Conservation (phyloP, 2,329 filamentous ascomycete species). For the Nemania sp. region DNA sequence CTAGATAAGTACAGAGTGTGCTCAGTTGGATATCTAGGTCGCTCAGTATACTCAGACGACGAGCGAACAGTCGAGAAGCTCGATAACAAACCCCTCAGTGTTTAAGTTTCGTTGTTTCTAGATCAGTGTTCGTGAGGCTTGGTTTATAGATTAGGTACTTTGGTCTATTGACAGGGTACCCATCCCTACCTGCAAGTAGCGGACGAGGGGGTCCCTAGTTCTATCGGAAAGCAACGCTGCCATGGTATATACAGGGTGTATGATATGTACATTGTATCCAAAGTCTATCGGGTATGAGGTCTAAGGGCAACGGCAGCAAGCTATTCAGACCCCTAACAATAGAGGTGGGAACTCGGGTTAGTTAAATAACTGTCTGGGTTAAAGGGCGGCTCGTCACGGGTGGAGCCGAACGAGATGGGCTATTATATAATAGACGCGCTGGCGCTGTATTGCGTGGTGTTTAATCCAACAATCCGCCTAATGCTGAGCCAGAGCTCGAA, state of each 20-base stretch:
- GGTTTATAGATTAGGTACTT: not conserved
- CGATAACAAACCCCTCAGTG: not conserved
- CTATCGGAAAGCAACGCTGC: conserved; percentile 11
- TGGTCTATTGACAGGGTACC: conserved; percentile 1
- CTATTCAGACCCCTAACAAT: not conserved
- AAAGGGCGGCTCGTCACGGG: not conserved
- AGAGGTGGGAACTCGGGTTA: not conserved
- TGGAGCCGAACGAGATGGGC: not conserved
- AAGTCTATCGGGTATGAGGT: not conserved
- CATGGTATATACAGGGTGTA: conserved; percentile 2
- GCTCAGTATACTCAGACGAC: too few species aligned
- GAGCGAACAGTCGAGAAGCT: too few species aligned
- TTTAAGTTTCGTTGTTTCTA: not conserved
- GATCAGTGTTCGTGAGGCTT: not conserved
- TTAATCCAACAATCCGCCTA: conserved; percentile 61
- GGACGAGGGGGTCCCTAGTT: not conserved
- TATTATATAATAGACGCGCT: conserved; percentile 23
- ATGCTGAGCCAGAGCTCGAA: conserved; percentile 72
- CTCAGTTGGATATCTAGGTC: too few species aligned
- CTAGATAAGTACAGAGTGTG: not conserved
- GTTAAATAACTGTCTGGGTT: not conserved
- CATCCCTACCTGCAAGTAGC: too few species aligned
- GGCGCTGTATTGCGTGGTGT: conserved; percentile 37
- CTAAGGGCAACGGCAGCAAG: not conserved
- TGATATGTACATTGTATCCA: conserved; percentile 15